phyloP scores from a whole-genome alignment of 768 basidiomycete genomes.

The Mycena chlorophos region DNA sequence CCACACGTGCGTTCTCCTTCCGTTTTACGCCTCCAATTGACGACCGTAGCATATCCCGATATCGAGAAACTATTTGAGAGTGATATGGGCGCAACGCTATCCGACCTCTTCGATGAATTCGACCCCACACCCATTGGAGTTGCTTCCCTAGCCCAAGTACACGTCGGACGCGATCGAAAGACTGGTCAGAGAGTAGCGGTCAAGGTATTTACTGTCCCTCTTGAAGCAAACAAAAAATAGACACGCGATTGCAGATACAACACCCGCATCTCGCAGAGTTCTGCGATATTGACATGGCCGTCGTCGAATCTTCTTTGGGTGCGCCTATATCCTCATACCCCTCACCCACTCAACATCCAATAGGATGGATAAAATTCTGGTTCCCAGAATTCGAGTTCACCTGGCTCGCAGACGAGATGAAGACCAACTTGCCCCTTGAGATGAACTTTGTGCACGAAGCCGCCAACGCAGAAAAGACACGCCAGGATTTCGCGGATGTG shows the following conservation, averaged over 20 bases:
- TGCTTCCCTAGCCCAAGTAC: conserved; percentile 95
- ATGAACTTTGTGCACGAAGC: conserved; percentile 96
- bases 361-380: conserved; percentile 84
- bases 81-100: conserved; percentile 75
- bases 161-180: conserved; percentile 71
- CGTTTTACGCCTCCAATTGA: background rate
- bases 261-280: conserved; percentile 94
- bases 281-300: conserved; percentile 86
- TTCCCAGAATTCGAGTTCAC: conserved; percentile 96
- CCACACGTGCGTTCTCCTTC: conserved; percentile 52
- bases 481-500: conserved; percentile 66
- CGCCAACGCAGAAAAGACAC: conserved; percentile 72
- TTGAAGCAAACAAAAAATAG: conserved; percentile 14
- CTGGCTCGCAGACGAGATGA: conserved; percentile 96
- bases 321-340: conserved; percentile 17
- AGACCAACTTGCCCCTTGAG: conserved; percentile 64
- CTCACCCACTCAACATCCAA: conserved; percentile 5
- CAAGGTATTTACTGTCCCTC: conserved; percentile 49
- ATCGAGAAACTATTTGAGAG: conserved; percentile 72
- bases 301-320: conserved; percentile 76
- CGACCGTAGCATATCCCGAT: conserved; percentile 53
- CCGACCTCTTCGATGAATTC: conserved; percentile 82
- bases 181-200: conserved; percentile 82
- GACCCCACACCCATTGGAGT: conserved; percentile 89
- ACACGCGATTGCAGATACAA: conserved; percentile 56